Evolutionary conservation across 2,329 filamentous ascomycete genomes (phyloP), one percentile per base, ranked within the genome.

Genomic region (Mycosphaerelloides madeirae): DNA sequence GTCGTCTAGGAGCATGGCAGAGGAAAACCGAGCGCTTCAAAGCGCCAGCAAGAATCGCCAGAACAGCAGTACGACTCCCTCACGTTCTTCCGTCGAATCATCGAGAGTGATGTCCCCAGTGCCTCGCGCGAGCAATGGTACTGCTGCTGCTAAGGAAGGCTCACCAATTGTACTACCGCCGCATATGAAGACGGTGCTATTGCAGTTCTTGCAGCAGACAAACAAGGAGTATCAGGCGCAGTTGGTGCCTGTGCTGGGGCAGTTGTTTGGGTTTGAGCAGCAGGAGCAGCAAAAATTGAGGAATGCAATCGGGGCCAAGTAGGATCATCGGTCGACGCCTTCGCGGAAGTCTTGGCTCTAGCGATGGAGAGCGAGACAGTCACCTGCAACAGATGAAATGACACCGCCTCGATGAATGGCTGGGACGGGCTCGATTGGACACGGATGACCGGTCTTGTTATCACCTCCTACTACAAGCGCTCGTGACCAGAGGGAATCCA

Each of bases 271-370:
- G 63, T 88, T 91, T 68, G 83, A 88, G 68, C 80, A 81, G 81
- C 79, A 77, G 56, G 89, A 95, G 56, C 85, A 93, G 68, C 83
- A 93, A 67, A 91, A 87, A 67, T 95, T 88, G 87, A 80, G 84
- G 67, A 78, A 82, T 14, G 88, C 85, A 2, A 82, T 95, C 38
- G 73, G 75, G 48, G 73, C 34, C n/a, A 37, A 37, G 34, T 37
- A 18, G 22, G 18, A 35, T 6, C n/a, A n/a, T n/a, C 22, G 22
- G 22, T 9, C 22, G 9, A 5, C 9, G 6, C 5, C 22, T 25
- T 25, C 9, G 22, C 9, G 22, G 22, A 6, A 5, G 9, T 25
- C 9, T 25, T 25, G 22, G 5, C 22, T 25, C 22, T 9, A 6
- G 22, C 22, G 9, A 9, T 25, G 22, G 6, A 25, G 22, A 25